These are phyloP conservation scores for Irpex sp. DNA, from an alignment of 1,284 basidiomycete species.

Conservation along the genomic window DNA sequence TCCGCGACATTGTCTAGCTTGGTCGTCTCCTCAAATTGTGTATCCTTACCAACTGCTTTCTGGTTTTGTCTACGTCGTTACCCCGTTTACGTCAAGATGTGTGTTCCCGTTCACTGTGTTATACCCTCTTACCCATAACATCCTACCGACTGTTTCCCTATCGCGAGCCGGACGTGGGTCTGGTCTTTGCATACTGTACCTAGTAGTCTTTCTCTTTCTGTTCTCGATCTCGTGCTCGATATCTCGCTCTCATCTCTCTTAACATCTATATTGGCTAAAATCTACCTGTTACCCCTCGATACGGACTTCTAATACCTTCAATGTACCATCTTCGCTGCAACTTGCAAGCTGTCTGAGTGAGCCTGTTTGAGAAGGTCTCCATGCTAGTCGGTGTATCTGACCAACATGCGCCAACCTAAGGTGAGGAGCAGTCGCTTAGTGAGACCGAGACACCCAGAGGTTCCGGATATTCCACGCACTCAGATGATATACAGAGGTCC, in stretches of 20 bases:
- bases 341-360: constrained; percentile 39
- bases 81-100: constrained; percentile 41
- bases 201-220: constrained; percentile 40
- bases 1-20: constrained; percentile 79
- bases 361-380: constrained; percentile 43
- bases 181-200: constrained; percentile 63
- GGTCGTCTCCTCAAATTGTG: constrained; percentile 49
- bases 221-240: neutral
- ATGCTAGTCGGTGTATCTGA: constrained; percentile 67
- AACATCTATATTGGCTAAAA: constrained; percentile 37
- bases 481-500: constrained; percentile 39
- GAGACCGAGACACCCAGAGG: neutral
- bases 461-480: constrained; percentile 32
- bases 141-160: constrained; percentile 63
- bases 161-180: constrained; percentile 40
- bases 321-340: constrained; percentile 78
- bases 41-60: constrained; percentile 67
- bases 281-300: constrained; percentile 32
- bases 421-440: neutral
- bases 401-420: constrained; percentile 62
- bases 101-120: constrained; percentile 40
- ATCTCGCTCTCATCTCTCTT: constrained; percentile 15
- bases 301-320: constrained; percentile 64
- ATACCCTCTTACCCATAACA: constrained; percentile 68
- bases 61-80: constrained; percentile 30